Evolutionary conservation across 2,329 filamentous ascomycete species (phyloP), one percentile per base, ranked within the genome.

Genomic region (Geosmithia morbida): DNA sequence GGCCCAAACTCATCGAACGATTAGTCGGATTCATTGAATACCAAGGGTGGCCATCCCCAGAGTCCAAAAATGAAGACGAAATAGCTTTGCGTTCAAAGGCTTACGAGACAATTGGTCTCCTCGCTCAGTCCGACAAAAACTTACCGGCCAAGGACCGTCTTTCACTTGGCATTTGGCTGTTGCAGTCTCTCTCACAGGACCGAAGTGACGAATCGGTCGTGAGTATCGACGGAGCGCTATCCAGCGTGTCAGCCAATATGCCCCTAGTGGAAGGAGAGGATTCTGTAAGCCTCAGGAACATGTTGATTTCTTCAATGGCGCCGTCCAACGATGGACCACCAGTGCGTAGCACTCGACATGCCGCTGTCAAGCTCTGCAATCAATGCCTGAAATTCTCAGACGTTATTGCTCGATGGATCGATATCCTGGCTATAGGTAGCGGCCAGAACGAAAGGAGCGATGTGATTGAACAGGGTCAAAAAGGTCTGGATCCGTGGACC

Each of bases 361-460:
- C 87, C 18, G 83, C 83, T 20, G 81, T 92, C 7, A 85, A 92
- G 49, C 96, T 90, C 71, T 87, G 87, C 11, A 97, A 97, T 59
- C 77, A 86, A 46, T 94, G 87, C 56, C 69, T 98, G 5, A 77
- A 83, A 1, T 96, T 87, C 55, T 73, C 73, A 18, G 87, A 95
- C 56, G 72, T 87, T 10, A 71, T 83, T 39, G 92, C 80, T 22
- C 78, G 92, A 45, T 96, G 87, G 86, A 85, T 96, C 44, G 80
- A 96, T 60, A 76, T 97, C 16, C 71, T 96, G 45, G 90, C 89
- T 7, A 69, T 92, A 8, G 79, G 77, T 16, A 81, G 81, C 13
- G 72, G 73, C 2, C 63, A 67, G 2, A 75, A 79, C 46, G 84
- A 89, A 59, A 77, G 85, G 43, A 83, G 81, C 50, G 90, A 97